A percentile compares a stretch with the other conserved stretches of the same genome.
These are phyloP conservation scores for Blastomyces silverae DNA, from an alignment of 2,329 filamentous ascomycete genomes.

Conservation along the genomic window DNA sequence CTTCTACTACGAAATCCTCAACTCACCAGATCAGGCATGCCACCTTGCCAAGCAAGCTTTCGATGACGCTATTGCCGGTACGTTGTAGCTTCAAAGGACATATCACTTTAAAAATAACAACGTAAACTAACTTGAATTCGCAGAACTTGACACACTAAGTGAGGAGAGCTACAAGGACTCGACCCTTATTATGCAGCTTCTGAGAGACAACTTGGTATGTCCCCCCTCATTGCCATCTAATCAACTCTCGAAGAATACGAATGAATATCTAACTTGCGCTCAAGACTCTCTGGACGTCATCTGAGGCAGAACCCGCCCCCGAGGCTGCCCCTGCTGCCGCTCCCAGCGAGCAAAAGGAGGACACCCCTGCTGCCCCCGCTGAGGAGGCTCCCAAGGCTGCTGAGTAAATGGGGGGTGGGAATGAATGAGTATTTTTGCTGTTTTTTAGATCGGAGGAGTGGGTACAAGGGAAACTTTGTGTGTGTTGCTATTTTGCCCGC, in stretches of 20 bases:
- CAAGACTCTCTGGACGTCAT: conserved; percentile 98
- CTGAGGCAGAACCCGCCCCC: conserved; percentile 79
- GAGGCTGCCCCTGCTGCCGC: conserved; percentile 36
- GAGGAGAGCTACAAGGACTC: conserved; percentile 99
- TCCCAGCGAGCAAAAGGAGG: conserved; percentile 35
- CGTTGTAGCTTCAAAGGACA: conserved; percentile 27
- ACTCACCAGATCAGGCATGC: conserved; percentile 96
- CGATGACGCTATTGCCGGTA: conserved; percentile 88
- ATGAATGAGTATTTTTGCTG: conserved; percentile 27
- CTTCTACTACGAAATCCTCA: conserved; percentile 99
- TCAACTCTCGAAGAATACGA: background rate
- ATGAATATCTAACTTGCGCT: conserved; percentile 26
- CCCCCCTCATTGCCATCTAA: background rate
- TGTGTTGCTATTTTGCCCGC: conserved; percentile 14
- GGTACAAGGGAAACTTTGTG: conserved; percentile 19
- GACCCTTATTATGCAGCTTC: conserved; percentile 96
- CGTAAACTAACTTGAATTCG: conserved; percentile 22
- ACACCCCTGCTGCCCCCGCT: conserved; percentile 34
- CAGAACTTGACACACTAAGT: conserved; percentile 91
- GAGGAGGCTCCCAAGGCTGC: conserved; percentile 37
- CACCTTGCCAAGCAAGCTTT: conserved; percentile 95
- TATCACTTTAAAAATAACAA: background rate
- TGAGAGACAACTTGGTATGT: conserved; percentile 88
- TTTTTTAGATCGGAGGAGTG: conserved; percentile 21
- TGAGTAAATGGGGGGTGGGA: conserved; percentile 32